Conservation (phyloP, 176 grass and related monocot genomes). For the Coix lacrymajobi region DNA sequence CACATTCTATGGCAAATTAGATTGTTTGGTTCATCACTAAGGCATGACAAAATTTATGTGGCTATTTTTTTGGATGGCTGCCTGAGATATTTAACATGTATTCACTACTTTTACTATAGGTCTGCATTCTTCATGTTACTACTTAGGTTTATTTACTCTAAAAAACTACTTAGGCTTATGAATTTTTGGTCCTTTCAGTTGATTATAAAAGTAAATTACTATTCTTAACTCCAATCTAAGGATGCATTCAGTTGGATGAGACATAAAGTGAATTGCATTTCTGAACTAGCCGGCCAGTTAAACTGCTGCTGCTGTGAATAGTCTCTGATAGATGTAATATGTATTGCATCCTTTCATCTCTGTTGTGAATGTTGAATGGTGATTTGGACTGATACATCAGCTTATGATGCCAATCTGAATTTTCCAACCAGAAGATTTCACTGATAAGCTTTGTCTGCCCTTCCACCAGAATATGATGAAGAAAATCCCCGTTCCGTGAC, state of each 20-base stretch:
- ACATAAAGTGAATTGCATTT: background rate
- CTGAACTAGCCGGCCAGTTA: background rate
- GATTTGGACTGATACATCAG: background rate
- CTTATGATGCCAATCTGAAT: background rate
- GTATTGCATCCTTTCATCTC: background rate
- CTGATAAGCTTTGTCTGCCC: constrained; percentile 1
- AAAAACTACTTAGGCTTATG: too few relatives aligned
- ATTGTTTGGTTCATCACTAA: too few relatives aligned
- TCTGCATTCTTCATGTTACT: background rate
- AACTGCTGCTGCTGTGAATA: background rate
- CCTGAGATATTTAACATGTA: background rate
- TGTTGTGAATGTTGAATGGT: background rate
- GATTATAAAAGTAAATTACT: background rate
- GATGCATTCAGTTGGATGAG: constrained; percentile 5
- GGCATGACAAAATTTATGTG: too few relatives aligned
- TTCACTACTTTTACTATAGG: background rate
- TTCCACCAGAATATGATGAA: constrained; percentile 65
- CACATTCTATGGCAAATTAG: too few relatives aligned
- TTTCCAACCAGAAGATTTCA: background rate
- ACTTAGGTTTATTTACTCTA: too few relatives aligned
- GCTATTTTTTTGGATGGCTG: too few relatives aligned
- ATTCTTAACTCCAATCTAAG: background rate
- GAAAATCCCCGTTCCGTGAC: constrained; percentile 56
- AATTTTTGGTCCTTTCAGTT: background rate
- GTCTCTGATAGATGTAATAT: background rate